Evolutionary conservation across 148 eudicot genomes (phyloP).

Genomic region (Cornus kousa): DNA sequence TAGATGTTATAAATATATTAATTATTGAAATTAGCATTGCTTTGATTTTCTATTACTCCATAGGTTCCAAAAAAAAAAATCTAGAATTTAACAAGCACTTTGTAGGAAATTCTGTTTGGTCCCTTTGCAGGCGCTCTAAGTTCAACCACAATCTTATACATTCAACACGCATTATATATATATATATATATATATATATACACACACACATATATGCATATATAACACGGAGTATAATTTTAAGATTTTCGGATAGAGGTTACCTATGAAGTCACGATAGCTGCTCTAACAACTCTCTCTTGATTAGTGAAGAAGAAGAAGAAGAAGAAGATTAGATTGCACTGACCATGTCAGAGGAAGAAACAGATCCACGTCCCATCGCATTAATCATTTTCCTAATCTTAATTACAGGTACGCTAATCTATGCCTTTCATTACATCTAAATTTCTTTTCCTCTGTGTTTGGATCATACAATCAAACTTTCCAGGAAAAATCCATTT

Average conservation of each 20-base stretch:
- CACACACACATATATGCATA: background rate
- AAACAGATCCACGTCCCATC: constrained; percentile 26
- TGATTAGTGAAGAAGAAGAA: constrained; percentile 11
- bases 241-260: background rate
- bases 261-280: constrained; percentile 9
- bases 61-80: no score
- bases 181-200: background rate
- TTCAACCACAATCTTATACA: constrained; percentile 15
- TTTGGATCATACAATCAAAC: background rate
- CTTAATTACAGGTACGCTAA: constrained; percentile 56
- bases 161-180: background rate
- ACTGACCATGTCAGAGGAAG: constrained; percentile 51
- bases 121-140: constrained; percentile 33
- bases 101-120: constrained; percentile 9
- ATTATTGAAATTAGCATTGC: no score
- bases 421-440: background rate
- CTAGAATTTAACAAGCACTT: background rate
- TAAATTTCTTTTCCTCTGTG: constrained; percentile 4
- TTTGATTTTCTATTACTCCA: no score
- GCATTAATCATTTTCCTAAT: constrained; percentile 38
- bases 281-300: background rate
- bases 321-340: constrained; percentile 10
- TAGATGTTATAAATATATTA: no score
- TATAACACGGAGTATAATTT: background rate
- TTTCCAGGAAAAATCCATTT: background rate